Evolutionary conservation across 2,329 filamentous ascomycete species (phyloP).

Genomic region (Arthrobotrys iridis): DNA sequence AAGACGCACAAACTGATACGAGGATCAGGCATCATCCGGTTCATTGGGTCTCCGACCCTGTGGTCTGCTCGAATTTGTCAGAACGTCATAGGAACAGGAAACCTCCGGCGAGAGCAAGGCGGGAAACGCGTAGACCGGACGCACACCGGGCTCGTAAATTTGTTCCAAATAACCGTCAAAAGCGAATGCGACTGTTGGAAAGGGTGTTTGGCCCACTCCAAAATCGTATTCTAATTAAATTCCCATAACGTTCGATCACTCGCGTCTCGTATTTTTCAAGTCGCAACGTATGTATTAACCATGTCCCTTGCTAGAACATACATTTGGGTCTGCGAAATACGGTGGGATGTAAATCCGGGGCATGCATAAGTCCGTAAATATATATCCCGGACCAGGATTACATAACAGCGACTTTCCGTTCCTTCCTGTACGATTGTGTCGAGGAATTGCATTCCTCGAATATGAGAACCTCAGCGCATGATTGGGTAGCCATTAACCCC

Average conservation of each 20-base stretch:
- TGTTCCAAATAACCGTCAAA: not conserved
- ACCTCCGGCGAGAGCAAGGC: not conserved
- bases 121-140: not conserved
- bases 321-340: not conserved
- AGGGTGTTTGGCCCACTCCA: not conserved
- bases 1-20: constrained; percentile 6
- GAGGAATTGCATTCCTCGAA: not conserved
- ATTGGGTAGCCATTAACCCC: not conserved
- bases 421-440: not conserved
- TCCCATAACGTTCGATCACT: not conserved
- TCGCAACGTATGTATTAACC: no score
- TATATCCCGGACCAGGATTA: not conserved
- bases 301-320: no score
- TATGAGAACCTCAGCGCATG: not conserved
- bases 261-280: not conserved
- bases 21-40: not conserved
- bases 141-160: not conserved
- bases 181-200: not conserved
- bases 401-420: not conserved
- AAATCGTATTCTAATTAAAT: not conserved
- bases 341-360: not conserved
- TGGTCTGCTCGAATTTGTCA: constrained; percentile 18
- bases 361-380: constrained; percentile 8
- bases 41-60: not conserved
- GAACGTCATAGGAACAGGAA: constrained; percentile 11